Evolutionary conservation across 2,329 filamentous ascomycete genomes (phyloP).

Genomic region (Fusarium cicatricum): DNA sequence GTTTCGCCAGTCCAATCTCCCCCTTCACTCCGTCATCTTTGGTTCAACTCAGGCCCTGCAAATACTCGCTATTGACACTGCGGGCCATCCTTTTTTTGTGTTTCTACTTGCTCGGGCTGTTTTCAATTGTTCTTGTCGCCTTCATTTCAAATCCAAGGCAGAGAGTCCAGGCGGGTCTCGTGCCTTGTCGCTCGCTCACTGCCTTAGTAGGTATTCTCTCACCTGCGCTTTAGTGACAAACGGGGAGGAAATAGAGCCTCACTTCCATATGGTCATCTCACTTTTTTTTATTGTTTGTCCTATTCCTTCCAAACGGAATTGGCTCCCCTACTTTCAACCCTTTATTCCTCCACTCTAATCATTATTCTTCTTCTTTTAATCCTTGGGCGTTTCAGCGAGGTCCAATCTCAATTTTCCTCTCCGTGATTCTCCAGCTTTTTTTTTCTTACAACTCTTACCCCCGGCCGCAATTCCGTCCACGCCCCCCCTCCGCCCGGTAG

Average conservation of each 20-base stretch:
- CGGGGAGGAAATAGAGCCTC: conserved; percentile 21
- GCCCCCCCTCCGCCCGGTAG: conserved; percentile 41
- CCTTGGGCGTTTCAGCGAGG: not conserved
- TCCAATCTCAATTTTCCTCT: not conserved
- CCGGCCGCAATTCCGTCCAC: conserved; percentile 39
- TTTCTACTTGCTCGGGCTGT: not conserved
- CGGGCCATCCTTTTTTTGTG: conserved; percentile 6
- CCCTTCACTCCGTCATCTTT: conserved; percentile 10
- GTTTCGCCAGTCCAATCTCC: conserved; percentile 1
- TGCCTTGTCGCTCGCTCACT: conserved; percentile 1
- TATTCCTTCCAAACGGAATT: conserved; percentile 3
- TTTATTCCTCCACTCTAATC: too few species aligned
- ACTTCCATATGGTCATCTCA: conserved; percentile 9
- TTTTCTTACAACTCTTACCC: conserved; percentile 20
- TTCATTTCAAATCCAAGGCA: not conserved
- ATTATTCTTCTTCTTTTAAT: conserved; percentile 18
- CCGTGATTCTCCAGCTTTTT: conserved; percentile 3
- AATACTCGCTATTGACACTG: not conserved
- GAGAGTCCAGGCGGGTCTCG: conserved; percentile 8
- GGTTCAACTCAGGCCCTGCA: conserved; percentile 6
- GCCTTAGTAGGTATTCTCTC: too few species aligned
- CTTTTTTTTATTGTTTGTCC: conserved; percentile 3
- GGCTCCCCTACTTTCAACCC: not conserved
- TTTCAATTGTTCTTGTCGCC: not conserved
- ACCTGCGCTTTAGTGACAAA: conserved; percentile 10